Percentiles rank a stretch among this genome's conserved stretches.
These are phyloP conservation scores for Cornus controversa DNA, from an alignment of 148 eudicot genomes.

Conservation along the genomic window DNA sequence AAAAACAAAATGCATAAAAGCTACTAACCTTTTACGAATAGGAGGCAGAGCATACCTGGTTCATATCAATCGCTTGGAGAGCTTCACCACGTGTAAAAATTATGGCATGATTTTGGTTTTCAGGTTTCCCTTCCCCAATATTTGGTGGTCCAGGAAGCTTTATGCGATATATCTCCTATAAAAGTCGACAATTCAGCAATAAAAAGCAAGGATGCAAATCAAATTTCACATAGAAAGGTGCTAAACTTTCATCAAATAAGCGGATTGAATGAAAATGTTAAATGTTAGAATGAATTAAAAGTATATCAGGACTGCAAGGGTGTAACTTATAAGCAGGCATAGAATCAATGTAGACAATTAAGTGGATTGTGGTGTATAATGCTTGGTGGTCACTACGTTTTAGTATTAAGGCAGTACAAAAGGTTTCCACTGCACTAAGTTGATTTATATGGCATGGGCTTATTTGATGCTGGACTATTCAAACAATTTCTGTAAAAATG, in stretches of 20 bases:
- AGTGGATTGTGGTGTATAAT: not conserved
- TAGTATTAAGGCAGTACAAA: not conserved
- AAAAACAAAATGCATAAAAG: not conserved
- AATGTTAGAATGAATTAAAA: not conserved
- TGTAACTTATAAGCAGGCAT: too few species aligned
- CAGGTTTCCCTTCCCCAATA: slow-evolving; percentile 99
- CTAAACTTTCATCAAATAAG: not conserved
- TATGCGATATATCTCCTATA: slow-evolving; percentile 83
- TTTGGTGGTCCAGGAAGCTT: slow-evolving; percentile 96
- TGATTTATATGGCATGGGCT: too few species aligned
- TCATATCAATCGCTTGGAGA: slow-evolving; percentile 98
- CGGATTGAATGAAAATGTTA: not conserved
- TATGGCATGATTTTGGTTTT: slow-evolving; percentile 94
- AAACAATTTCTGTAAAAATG: too few species aligned
- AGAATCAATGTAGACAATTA: not conserved
- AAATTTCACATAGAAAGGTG: slow-evolving; percentile 3
- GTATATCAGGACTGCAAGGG: not conserved
- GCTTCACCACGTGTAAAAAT: slow-evolving; percentile 99
- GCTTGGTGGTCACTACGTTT: not conserved
- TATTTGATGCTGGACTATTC: too few species aligned
- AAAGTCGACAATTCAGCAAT: not conserved
- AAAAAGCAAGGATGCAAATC: not conserved
- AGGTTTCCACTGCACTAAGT: too few species aligned
- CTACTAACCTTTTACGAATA: not conserved
- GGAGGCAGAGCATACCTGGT: slow-evolving; percentile 58